Conservation (phyloP, 179 eudicot species). For the Beta macrorhiza region DNA sequence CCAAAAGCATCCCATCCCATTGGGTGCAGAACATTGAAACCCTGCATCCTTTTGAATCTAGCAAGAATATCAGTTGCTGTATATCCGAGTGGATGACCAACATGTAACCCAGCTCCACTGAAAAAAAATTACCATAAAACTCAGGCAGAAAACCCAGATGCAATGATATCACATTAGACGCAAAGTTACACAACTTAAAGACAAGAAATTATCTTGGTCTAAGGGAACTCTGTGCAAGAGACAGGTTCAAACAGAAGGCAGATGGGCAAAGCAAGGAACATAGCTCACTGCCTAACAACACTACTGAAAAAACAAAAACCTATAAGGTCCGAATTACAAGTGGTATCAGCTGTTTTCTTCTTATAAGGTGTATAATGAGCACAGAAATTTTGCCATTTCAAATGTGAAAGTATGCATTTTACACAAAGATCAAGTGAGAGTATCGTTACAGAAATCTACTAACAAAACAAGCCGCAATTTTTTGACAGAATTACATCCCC, state of each 20-base stretch:
- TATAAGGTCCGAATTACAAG: not conserved
- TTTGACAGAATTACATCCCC: not conserved
- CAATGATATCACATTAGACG: not conserved
- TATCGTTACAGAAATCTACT: not conserved
- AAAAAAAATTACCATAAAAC: slow-evolving; percentile 21
- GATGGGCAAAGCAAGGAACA: not conserved
- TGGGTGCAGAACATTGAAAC: slow-evolving; percentile 95
- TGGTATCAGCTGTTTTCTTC: not conserved
- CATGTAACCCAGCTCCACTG: slow-evolving; percentile 99
- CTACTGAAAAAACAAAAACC: not conserved
- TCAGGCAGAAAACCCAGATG: slow-evolving; percentile 7
- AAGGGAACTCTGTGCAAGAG: not conserved
- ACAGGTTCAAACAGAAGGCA: not conserved
- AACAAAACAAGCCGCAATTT: not conserved
- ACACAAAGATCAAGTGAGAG: slow-evolving; percentile 1
- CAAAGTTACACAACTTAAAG: not conserved
- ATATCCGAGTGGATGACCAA: slow-evolving; percentile 99
- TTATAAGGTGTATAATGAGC: too few species aligned
- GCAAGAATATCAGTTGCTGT: slow-evolving; percentile 99
- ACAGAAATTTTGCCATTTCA: not conserved
- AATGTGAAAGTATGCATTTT: not conserved
- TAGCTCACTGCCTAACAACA: not conserved
- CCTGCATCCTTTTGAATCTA: slow-evolving; percentile 93
- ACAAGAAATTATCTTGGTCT: not conserved
- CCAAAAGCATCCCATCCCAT: slow-evolving; percentile 99